phyloP scores from a whole-genome alignment of 495 filamentous ascomycete species.

The Penicillium bialowiezense region DNA sequence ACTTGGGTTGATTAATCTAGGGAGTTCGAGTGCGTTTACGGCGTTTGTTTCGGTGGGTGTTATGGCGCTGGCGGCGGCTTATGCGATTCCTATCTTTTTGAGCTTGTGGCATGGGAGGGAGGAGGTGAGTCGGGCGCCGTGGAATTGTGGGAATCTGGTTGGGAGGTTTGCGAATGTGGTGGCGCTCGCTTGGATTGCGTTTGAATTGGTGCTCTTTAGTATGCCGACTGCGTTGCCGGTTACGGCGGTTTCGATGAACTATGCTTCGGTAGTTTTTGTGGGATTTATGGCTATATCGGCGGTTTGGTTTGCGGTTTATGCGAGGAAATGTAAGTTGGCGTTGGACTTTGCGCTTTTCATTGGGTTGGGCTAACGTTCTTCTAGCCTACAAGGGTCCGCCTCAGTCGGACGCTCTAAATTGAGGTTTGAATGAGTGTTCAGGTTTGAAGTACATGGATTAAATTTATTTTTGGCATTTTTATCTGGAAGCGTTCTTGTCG shows the following conservation, averaged over 20 bases:
- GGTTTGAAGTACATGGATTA: no score
- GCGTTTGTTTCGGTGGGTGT: slow-evolving; percentile 64
- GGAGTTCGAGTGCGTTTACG: slow-evolving; percentile 56
- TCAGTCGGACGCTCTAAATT: slow-evolving; percentile 33
- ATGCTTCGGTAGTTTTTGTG: slow-evolving; percentile 63
- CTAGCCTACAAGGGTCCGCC: slow-evolving; percentile 48
- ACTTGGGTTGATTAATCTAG: slow-evolving; percentile 64
- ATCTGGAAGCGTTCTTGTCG: no score
- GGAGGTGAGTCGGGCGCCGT: slow-evolving; percentile 53
- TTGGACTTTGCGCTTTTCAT: no score
- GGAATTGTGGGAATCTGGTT: slow-evolving; percentile 51
- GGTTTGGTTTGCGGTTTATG: slow-evolving; percentile 46
- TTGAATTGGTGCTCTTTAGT: slow-evolving; percentile 59
- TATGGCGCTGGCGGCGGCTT: slow-evolving; percentile 56
- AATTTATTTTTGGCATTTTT: no score
- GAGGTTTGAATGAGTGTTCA: no score
- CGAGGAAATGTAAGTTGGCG: slow-evolving; percentile 43
- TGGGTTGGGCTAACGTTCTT: slow-evolving; percentile 5
- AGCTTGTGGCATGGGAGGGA: slow-evolving; percentile 50
- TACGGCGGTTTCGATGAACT: slow-evolving; percentile 52
- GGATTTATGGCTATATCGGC: slow-evolving; percentile 45
- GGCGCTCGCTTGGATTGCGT: slow-evolving; percentile 55
- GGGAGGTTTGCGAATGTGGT: slow-evolving; percentile 56
- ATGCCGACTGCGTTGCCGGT: slow-evolving; percentile 52
- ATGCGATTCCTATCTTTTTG: slow-evolving; percentile 56